Base-by-base conservation (phyloP, 192 early-diverging fungal species). In the Umbelopsis vinacea region DNA sequence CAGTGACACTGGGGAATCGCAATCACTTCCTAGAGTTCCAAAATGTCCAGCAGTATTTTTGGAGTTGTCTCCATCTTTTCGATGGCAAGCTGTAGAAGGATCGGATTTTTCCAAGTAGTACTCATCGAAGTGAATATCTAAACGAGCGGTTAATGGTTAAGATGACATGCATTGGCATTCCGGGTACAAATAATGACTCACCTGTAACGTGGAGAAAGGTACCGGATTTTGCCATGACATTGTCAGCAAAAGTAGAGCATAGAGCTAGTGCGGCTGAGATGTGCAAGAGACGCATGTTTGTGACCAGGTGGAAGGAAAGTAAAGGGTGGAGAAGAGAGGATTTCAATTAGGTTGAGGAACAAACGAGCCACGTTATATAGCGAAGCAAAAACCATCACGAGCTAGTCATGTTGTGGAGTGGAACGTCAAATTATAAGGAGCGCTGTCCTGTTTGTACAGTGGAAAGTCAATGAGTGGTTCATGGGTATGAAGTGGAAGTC, bases 41-140 rank as follows among this genome's bases (percentile, higher is more conserved):
- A 74, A 83, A 47, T 71, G 63, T 23, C 79, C 79, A 40, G 74
- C 74, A 23, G 37, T 75, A 43, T 78, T 81, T 0, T 72, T 37
- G 2, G 71, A 67, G 1, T 48, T 60, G 15, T 78, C 67, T 14
- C 26, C 33, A 8, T 66, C 63, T 19, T 73, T 75, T 35, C 74
- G 71, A 57, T 81, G 82, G 50, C 82, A 83, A 15, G 67, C 50
- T 17, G 68, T 19, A 9, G 57, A 22, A 45, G 79, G 79, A 67
- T 78, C 71, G n/a, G 80, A 76, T 11, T 68, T 50, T 6, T 54
- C 69, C 26, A 75, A 2, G 47, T 83, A 83, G 24, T 67, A 17
- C 3, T 57, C 46, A 71, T 83, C 82, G 11, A 83, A 11, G 50
- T 83, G 82, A 14, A 83, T 74, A 69, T 83, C 82, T 83, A 22